phyloP scores from a whole-genome alignment of 371 early-diverging fungal species.

The Apophysomyces elegans region DNA sequence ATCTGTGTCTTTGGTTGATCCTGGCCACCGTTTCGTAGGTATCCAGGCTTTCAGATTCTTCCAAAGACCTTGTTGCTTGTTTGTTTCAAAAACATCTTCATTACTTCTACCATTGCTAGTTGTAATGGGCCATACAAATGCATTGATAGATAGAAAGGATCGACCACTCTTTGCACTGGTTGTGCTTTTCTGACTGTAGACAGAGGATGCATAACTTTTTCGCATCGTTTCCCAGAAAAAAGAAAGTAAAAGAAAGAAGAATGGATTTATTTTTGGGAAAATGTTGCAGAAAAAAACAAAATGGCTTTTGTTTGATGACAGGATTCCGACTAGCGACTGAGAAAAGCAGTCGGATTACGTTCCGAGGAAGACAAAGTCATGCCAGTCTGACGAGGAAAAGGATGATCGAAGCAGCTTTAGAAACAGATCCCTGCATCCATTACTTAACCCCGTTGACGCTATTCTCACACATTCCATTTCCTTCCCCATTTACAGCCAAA shows the following conservation, averaged over 20 bases:
- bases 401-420: neutral
- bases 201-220: constrained; percentile 43
- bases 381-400: neutral
- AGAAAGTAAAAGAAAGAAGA: constrained; percentile 22
- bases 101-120: constrained; percentile 8
- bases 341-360: constrained; percentile 7
- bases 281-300: neutral
- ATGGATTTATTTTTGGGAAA: neutral
- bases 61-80: constrained; percentile 26
- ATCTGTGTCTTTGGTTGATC: constrained; percentile 12
- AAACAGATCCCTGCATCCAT: neutral
- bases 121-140: constrained; percentile 19
- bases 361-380: constrained; percentile 11
- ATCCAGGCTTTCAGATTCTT: constrained; percentile 36
- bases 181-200: constrained; percentile 49
- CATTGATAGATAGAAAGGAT: constrained; percentile 41
- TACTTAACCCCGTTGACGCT: neutral
- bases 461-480: no score
- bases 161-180: constrained; percentile 47
- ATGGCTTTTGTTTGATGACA: constrained; percentile 5
- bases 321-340: neutral
- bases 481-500: no score
- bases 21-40: neutral
- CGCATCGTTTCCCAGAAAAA: constrained; percentile 22
- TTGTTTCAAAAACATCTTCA: neutral